These are phyloP conservation scores for Serendipita sp. DNA, from an alignment of 768 basidiomycete species.

Conservation along the genomic window DNA sequence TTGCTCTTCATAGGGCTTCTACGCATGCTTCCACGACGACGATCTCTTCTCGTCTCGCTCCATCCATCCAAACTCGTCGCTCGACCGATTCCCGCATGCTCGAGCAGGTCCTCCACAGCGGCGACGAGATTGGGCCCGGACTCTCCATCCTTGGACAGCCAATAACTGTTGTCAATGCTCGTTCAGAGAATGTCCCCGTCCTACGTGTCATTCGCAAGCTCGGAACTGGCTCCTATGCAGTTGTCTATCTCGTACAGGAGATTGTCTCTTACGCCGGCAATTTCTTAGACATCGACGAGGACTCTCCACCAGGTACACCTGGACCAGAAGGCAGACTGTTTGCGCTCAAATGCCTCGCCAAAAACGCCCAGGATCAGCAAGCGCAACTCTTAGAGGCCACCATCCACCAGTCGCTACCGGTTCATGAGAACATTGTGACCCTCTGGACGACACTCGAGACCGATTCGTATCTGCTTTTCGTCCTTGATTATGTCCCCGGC, in stretches of 20 bases:
- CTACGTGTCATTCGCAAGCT: conserved; percentile 56
- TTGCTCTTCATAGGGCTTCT: not conserved
- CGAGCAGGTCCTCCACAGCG: not conserved
- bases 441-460: conserved; percentile 90
- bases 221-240: conserved; percentile 82
- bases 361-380: conserved; percentile 80
- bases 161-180: not conserved
- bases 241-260: conserved; percentile 83
- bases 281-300: conserved; percentile 8
- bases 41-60: not conserved
- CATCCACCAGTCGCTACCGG: conserved; percentile 81
- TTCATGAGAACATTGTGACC: conserved; percentile 89
- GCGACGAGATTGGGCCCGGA: conserved; percentile 2
- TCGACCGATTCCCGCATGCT: conserved; percentile 3
- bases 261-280: conserved; percentile 20
- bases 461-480: conserved; percentile 72
- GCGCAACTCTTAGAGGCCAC: conserved; percentile 92
- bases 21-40: not conserved
- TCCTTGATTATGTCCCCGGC: conserved; percentile 91
- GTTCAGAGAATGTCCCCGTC: not conserved
- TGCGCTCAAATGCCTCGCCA: conserved; percentile 94
- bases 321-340: conserved; percentile 50
- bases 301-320: conserved; percentile 17
- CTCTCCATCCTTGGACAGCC: conserved; percentile 1
- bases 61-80: not conserved